A percentile compares a stretch with the other conserved stretches of the same genome.
Evolutionary conservation across 805 yeast genomes (phyloP).

Genomic region (Spathaspora boniae): DNA sequence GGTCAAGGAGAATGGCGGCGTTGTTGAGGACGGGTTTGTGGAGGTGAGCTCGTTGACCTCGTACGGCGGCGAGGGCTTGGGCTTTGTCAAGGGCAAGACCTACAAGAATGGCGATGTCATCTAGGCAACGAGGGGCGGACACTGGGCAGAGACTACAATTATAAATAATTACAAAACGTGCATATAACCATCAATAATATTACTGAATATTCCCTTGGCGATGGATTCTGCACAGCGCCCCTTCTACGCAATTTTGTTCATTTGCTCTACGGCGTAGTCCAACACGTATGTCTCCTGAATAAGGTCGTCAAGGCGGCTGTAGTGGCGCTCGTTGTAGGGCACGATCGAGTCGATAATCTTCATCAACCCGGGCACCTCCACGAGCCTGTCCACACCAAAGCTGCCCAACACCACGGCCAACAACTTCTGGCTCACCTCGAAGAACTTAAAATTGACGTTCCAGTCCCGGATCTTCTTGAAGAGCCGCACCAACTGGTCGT

Average conservation of each 20-base stretch:
- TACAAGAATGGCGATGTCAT: constrained; percentile 32
- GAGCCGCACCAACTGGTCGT: constrained; percentile 56
- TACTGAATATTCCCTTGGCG: constrained; percentile 4
- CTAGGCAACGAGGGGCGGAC: no score
- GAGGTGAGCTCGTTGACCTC: constrained; percentile 79
- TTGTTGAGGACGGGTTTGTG: constrained; percentile 46
- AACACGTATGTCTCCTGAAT: constrained; percentile 81
- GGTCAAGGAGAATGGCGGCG: constrained; percentile 71
- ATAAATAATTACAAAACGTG: constrained; percentile 2
- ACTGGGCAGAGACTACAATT: no score
- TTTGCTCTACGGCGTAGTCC: constrained; percentile 80
- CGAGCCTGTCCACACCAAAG: constrained; percentile 53
- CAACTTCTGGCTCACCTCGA: constrained; percentile 75
- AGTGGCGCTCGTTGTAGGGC: constrained; percentile 89
- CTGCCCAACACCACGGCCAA: constrained; percentile 60
- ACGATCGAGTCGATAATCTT: constrained; percentile 67
- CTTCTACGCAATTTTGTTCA: constrained; percentile 39
- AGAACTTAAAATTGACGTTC: constrained; percentile 86
- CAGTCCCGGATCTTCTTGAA: constrained; percentile 85
- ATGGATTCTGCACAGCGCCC: no score
- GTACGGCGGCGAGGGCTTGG: constrained; percentile 73
- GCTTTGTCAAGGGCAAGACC: constrained; percentile 46
- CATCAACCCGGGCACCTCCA: constrained; percentile 65
- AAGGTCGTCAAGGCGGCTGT: constrained; percentile 67
- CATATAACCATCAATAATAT: not conserved